Evolutionary conservation across 1,139 yeast species (phyloP).

Genomic region (Sugiyamaella grinbergsii): DNA sequence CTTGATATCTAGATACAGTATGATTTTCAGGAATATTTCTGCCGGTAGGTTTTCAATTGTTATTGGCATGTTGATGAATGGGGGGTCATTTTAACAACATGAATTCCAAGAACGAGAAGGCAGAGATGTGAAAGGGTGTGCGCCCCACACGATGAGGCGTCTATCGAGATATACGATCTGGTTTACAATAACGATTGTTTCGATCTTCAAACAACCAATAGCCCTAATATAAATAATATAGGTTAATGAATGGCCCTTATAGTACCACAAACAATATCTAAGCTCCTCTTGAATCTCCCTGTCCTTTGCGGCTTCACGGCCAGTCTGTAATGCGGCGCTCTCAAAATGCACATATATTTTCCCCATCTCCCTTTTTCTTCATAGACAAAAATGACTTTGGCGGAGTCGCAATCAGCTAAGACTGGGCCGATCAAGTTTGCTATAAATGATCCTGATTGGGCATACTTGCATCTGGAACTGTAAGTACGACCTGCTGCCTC

Average conservation of each 20-base stretch:
- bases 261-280: too few species aligned
- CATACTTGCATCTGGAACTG: conserved; percentile 44
- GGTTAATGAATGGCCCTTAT: too few species aligned
- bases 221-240: too few species aligned
- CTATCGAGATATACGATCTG: too few species aligned
- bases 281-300: too few species aligned
- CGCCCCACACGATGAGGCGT: too few species aligned
- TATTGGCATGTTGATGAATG: conserved; percentile 1
- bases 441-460: conserved; percentile 43
- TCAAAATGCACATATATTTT: not conserved
- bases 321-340: not conserved
- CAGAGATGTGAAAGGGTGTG: too few species aligned
- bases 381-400: conserved; percentile 2
- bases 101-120: not conserved
- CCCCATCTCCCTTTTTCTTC: not conserved
- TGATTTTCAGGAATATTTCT: conserved; percentile 21
- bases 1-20: conserved; percentile 23
- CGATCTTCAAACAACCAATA: too few species aligned
- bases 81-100: not conserved
- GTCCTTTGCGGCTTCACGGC: not conserved
- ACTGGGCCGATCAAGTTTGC: conserved; percentile 18
- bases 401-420: not conserved
- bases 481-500: conserved; percentile 31
- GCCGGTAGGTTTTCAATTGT: conserved; percentile 24
- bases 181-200: too few species aligned